Base-by-base conservation (phyloP, 2,329 filamentous ascomycete species). In the Orbilia oligospora region DNA sequence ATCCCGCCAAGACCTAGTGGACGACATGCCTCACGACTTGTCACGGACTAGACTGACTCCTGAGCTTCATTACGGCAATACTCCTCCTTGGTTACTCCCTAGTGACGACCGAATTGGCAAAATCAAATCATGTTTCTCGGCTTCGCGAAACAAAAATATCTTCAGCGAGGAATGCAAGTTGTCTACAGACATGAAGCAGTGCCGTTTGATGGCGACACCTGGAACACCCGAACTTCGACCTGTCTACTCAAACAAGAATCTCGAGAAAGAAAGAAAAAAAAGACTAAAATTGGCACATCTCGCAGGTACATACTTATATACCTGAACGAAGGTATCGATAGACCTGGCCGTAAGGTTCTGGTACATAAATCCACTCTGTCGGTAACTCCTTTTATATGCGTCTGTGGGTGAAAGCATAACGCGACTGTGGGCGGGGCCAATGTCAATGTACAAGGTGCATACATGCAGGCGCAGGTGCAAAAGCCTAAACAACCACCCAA, bases 241-340 rank as follows among this genome's bases (percentile, higher is more conserved):
- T 36, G 33, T 36, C 9, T 36, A 8, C 9, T 36, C 9, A 36
- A 36, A 36, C 33, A 8, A 30, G 33, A 36, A 12, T 5, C 24
- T 24, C 24, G 1, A 27, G 14, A 30, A 6, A 30, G 6, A 27
- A 14, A 22, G 1, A 27, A 18, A 30, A 6, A 30, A 30, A 27
- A 14, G 22, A 46, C 72, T 76, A 76, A 70, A 70, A 65, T 65
- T 76, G 56, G 56, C 71, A 56, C 72, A 64, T 48, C 71, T 75
- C 70, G 61, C 70, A 73, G 18, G 3, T 22, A 22, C 8, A 8
- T 22, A 2, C 27, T 30, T 30, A n/a, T n/a, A n/a, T n/a, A 30
- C 27, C 6, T 6, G 27, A 30, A 30, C 27, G n/a, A 16, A 33
- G 24, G 16, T 55, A 55, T 55, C 56, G 33, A 48, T 65, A 48